A percentile compares a stretch with the other conserved stretches of the same genome.
Evolutionary conservation across 1,284 basidiomycete genomes (phyloP).

Genomic region (Moesziomyces sp.): DNA sequence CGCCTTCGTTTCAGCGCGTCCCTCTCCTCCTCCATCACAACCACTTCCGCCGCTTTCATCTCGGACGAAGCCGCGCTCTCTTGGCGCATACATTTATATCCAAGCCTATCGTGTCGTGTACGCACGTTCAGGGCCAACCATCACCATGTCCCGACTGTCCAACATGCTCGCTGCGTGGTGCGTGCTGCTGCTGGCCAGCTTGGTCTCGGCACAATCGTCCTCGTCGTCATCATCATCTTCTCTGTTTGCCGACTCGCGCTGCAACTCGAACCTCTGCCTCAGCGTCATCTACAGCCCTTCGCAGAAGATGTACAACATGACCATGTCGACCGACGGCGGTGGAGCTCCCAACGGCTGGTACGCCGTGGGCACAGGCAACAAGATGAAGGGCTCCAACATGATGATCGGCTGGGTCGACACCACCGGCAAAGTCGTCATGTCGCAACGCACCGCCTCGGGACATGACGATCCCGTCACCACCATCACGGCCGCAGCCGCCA

Average conservation of each 20-base stretch:
- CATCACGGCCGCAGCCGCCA: constrained; percentile 47
- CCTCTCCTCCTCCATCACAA: too few species aligned
- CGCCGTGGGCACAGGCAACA: constrained; percentile 37
- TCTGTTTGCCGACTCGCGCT: constrained; percentile 30
- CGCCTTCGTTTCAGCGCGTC: too few species aligned
- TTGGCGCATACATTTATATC: constrained; percentile 11
- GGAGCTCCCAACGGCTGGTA: constrained; percentile 48
- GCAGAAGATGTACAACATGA: constrained; percentile 47
- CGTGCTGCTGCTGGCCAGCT: constrained; percentile 13
- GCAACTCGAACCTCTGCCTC: constrained; percentile 50
- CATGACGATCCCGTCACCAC: constrained; percentile 71
- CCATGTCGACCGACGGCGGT: constrained; percentile 44
- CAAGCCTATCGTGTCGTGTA: background rate
- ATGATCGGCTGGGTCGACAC: constrained; percentile 75
- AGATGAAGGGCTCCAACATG: constrained; percentile 55
- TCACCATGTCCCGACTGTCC: constrained; percentile 20
- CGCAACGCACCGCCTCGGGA: constrained; percentile 73
- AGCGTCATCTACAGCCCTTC: constrained; percentile 39
- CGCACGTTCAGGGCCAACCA: background rate
- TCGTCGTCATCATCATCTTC: background rate
- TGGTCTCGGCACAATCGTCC: constrained; percentile 10
- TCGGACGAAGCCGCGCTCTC: background rate
- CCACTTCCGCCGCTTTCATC: too few species aligned
- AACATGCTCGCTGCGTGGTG: constrained; percentile 17
- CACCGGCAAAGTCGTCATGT: constrained; percentile 73